These are phyloP conservation scores for Beauveria sp. DNA, from an alignment of 2,329 filamentous ascomycete species.

Conservation along the genomic window DNA sequence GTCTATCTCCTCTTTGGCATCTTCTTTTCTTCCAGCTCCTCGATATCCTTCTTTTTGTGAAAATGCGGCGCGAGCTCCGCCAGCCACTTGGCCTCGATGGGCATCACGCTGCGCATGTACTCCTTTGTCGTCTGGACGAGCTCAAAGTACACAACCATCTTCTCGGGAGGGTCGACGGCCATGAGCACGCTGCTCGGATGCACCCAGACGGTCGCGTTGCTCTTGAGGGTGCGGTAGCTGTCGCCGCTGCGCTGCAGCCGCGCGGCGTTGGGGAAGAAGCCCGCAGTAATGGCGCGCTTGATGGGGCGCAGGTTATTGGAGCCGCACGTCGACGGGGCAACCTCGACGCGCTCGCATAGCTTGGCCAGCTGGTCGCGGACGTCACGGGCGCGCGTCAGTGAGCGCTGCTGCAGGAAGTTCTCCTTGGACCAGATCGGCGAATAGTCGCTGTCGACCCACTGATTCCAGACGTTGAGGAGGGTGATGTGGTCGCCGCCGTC, in stretches of 20 bases:
- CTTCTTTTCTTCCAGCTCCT: conserved; percentile 71
- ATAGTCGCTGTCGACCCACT: conserved; percentile 91
- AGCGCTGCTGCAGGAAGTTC: conserved; percentile 88
- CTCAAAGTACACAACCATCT: conserved; percentile 84
- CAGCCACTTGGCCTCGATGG: conserved; percentile 77
- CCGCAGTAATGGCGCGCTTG: conserved; percentile 79
- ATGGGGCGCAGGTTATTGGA: conserved; percentile 65
- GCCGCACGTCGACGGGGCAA: conserved; percentile 60
- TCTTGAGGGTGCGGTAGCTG: conserved; percentile 87
- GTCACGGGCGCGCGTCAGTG: conserved; percentile 80
- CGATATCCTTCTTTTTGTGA: conserved; percentile 85
- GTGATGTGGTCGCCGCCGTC: conserved; percentile 88
- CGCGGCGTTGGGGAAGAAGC: conserved; percentile 92
- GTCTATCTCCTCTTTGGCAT: conserved; percentile 30
- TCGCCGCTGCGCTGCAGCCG: conserved; percentile 76
- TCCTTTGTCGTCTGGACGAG: conserved; percentile 79
- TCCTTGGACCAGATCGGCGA: conserved; percentile 80
- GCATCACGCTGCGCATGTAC: conserved; percentile 85
- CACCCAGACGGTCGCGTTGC: conserved; percentile 79
- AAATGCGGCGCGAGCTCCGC: conserved; percentile 89
- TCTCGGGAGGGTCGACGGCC: conserved; percentile 64
- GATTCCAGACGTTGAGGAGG: conserved; percentile 87
- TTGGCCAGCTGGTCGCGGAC: conserved; percentile 88
- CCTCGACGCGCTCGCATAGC: conserved; percentile 88
- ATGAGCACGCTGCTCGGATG: conserved; percentile 81